Percentiles rank a stretch among this genome's conserved stretches.
Conservation (phyloP, 192 early-diverging fungal genomes). For the Gryganskiella cystojenkinii region DNA sequence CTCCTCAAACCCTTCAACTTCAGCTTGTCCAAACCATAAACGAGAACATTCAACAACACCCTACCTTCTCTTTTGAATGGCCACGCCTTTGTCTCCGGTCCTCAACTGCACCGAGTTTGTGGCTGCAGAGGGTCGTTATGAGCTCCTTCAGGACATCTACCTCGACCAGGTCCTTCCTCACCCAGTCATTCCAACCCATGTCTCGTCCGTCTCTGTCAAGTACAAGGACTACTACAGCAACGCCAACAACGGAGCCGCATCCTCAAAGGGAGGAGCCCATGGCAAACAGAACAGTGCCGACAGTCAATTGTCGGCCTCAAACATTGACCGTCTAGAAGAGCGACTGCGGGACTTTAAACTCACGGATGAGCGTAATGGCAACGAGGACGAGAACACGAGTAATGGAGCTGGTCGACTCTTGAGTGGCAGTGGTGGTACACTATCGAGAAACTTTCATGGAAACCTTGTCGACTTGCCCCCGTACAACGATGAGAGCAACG, state of each 20-base stretch:
- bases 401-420: conserved; percentile 3
- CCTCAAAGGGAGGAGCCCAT: conserved; percentile 3
- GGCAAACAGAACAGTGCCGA: conserved; percentile 37
- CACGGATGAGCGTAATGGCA: conserved; percentile 21
- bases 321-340: conserved; percentile 46
- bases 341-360: conserved; percentile 43
- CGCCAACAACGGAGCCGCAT: conserved; percentile 10
- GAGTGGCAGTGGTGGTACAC: not conserved
- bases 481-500: conserved; percentile 22
- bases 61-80: conserved; percentile 47
- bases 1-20: too few relatives aligned
- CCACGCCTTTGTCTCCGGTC: conserved; percentile 50
- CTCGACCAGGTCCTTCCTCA: conserved; percentile 57
- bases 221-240: conserved; percentile 60
- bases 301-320: conserved; percentile 30
- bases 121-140: conserved; percentile 64
- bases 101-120: conserved; percentile 60
- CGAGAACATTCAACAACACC: too few relatives aligned
- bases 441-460: conserved; percentile 40
- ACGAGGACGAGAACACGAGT: not conserved
- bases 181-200: conserved; percentile 60
- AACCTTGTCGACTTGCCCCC: conserved; percentile 30
- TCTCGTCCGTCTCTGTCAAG: conserved; percentile 65
- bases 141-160: conserved; percentile 57
- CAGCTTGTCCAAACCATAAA: too few relatives aligned